A percentile compares a stretch with the other conserved stretches of the same genome.
Conservation (phyloP, 2,329 filamentous ascomycete genomes). For the Aspergillus fumigatiaffinis region DNA sequence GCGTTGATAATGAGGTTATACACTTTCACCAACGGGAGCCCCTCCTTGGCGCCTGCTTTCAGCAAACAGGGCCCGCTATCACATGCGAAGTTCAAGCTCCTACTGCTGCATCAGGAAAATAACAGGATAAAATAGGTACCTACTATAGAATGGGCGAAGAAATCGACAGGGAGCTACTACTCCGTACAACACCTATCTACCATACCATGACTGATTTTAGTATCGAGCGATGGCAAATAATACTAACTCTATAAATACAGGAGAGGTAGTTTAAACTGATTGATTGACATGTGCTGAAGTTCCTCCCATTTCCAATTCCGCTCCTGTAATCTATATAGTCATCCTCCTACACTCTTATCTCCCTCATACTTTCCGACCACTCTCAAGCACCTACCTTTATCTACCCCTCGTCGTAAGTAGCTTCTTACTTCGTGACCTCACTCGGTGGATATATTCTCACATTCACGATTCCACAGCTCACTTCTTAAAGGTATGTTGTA, state of each 20-base stretch:
- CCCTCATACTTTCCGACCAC: neutral
- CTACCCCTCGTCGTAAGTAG: constrained; percentile 1
- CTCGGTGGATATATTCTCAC: neutral
- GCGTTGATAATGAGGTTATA: neutral
- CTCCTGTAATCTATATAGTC: neutral
- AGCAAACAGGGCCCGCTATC: constrained; percentile 15
- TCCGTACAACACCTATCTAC: neutral
- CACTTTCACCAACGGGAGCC: constrained; percentile 8
- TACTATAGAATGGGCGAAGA: constrained; percentile 4
- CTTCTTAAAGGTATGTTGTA: neutral
- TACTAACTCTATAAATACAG: neutral
- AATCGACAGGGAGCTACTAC: neutral
- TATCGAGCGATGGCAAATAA: neutral
- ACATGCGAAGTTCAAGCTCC: constrained; percentile 16
- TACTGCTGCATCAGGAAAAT: constrained; percentile 4
- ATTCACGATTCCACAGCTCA: neutral
- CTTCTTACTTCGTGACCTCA: neutral
- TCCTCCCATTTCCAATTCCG: neutral
- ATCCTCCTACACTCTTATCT: neutral
- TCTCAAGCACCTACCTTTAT: neutral
- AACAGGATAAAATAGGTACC: constrained; percentile 2
- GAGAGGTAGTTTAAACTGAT: neutral
- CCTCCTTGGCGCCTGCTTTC: neutral
- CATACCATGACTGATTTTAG: neutral
- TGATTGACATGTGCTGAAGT: neutral